phyloP scores from a whole-genome alignment of 1,284 basidiomycete genomes.

The Sanguinoderma infundibulare region DNA sequence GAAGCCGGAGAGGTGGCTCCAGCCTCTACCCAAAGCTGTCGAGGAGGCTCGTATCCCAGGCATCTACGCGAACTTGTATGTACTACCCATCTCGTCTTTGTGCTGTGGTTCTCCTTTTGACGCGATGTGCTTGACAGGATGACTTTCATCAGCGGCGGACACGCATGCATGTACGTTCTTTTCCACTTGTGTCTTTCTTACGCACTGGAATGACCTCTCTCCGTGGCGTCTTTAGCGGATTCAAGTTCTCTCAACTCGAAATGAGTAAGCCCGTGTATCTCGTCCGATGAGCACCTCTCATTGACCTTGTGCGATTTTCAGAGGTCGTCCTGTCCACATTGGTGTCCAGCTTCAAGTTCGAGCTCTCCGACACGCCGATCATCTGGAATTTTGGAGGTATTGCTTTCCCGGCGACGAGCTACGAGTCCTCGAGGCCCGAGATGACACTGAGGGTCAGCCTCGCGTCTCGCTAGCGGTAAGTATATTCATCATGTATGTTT shows the following conservation, averaged over 20 bases:
- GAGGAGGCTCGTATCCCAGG: conserved; percentile 28
- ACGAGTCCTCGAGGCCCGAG: conserved; percentile 17
- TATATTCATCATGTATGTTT: no score
- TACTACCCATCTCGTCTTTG: background rate
- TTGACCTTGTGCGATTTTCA: background rate
- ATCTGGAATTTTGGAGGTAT: conserved; percentile 27
- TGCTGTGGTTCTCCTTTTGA: background rate
- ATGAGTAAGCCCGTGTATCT: conserved; percentile 8
- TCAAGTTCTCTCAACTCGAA: conserved; percentile 19
- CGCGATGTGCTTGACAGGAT: conserved; percentile 25
- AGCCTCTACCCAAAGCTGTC: conserved; percentile 25
- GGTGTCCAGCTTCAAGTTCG: conserved; percentile 17
- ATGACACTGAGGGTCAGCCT: conserved; percentile 18
- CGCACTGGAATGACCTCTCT: background rate
- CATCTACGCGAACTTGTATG: conserved; percentile 28
- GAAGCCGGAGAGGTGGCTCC: conserved; percentile 41
- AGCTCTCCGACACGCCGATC: conserved; percentile 11
- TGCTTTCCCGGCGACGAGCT: conserved; percentile 20
- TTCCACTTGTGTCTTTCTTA: background rate
- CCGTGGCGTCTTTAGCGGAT: background rate
- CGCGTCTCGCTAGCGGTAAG: background rate
- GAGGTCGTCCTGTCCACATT: conserved; percentile 18
- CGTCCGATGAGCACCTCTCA: no score
- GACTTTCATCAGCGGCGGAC: conserved; percentile 38
- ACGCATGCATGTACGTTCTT: conserved; percentile 35